Conservation (phyloP, 805 yeast species). For the Vanderwaltozyma polyspora region DNA sequence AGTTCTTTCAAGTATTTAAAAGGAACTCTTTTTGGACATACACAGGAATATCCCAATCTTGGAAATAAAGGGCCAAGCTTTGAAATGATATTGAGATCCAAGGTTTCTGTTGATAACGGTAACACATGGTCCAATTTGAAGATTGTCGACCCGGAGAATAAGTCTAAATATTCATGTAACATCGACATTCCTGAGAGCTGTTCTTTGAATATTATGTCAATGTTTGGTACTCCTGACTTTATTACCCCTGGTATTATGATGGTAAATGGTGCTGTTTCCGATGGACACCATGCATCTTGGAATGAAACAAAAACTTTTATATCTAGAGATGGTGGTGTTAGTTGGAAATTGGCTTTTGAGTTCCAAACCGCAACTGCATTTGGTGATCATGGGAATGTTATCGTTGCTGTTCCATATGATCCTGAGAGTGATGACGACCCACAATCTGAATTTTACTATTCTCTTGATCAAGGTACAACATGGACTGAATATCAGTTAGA, state of each 20-base stretch:
- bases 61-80: not conserved
- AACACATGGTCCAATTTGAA: slow-evolving; percentile 39
- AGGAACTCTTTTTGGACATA: slow-evolving; percentile 15
- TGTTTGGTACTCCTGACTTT: slow-evolving; percentile 31
- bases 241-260: slow-evolving; percentile 44
- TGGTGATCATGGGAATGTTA: slow-evolving; percentile 72
- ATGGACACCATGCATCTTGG: slow-evolving; percentile 3
- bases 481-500: slow-evolving; percentile 49
- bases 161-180: slow-evolving; percentile 18
- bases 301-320: slow-evolving; percentile 37
- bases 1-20: slow-evolving; percentile 6
- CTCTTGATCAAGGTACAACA: slow-evolving; percentile 62
- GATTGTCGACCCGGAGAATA: slow-evolving; percentile 33
- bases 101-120: slow-evolving; percentile 44
- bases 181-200: slow-evolving; percentile 34
- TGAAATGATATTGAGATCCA: slow-evolving; percentile 12
- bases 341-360: slow-evolving; percentile 51
- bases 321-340: slow-evolving; percentile 67
- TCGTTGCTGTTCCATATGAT: slow-evolving; percentile 44
- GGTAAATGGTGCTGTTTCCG: slow-evolving; percentile 12
- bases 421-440: slow-evolving; percentile 27
- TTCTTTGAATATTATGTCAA: slow-evolving; percentile 33
- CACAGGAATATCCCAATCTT: not conserved
- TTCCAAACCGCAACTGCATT: slow-evolving; percentile 44
- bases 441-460: slow-evolving; percentile 35